Conservation (phyloP, 306 rosid genomes). For the Ceratonia siliqua region DNA sequence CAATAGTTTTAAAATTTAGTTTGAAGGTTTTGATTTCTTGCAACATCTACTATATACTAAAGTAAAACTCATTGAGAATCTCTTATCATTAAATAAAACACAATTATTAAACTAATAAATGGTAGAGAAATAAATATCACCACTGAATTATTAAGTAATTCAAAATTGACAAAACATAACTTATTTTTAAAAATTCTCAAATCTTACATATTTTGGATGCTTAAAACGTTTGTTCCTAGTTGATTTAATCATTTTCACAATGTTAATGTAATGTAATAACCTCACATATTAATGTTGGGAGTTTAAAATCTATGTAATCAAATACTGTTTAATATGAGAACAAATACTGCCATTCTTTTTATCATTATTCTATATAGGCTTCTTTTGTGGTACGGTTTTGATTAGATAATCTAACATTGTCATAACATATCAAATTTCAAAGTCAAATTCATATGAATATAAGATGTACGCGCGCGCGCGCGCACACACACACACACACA, state of each 20-base stretch:
- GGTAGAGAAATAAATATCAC: too few species aligned
- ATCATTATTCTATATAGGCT: conserved; percentile 13
- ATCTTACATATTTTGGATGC: neutral
- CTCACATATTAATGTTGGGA: neutral
- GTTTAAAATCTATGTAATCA: neutral
- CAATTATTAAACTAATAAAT: neutral
- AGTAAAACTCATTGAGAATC: neutral
- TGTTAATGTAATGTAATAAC: conserved; percentile 1
- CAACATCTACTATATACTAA: neutral
- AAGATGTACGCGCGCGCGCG: neutral
- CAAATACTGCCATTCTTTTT: conserved; percentile 4
- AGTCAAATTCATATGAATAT: neutral
- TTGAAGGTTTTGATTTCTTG: neutral
- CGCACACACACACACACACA: too few species aligned
- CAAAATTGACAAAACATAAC: neutral
- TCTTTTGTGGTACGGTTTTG: conserved; percentile 23
- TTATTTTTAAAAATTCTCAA: neutral
- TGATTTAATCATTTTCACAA: neutral
- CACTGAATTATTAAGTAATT: neutral
- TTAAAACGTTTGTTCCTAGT: neutral
- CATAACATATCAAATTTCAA: conserved; percentile 32
- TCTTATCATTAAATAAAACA: neutral
- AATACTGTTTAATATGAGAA: neutral
- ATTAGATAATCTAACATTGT: conserved; percentile 28
- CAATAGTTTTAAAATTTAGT: neutral